phyloP scores from a whole-genome alignment of 148 eudicot genomes.

The Fagopyrum esculentum region DNA sequence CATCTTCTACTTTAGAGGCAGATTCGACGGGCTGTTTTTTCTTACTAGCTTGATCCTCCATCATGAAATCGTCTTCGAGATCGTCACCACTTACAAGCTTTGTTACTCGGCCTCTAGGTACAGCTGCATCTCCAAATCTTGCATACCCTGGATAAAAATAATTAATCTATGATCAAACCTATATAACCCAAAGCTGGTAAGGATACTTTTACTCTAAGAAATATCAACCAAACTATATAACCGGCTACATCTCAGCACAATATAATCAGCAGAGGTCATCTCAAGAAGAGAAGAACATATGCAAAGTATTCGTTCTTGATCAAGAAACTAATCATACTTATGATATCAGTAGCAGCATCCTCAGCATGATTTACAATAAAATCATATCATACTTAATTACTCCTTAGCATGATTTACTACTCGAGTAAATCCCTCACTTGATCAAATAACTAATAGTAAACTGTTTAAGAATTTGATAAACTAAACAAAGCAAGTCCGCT shows the following conservation, averaged over 20 bases:
- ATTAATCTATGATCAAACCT: neutral
- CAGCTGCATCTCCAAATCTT: neutral
- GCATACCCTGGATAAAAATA: neutral
- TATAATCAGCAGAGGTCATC: conserved; percentile 10
- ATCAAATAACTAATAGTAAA: neutral
- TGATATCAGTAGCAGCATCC: neutral
- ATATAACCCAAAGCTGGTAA: neutral
- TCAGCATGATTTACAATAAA: neutral
- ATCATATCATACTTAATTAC: neutral
- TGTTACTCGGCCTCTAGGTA: conserved; percentile 48
- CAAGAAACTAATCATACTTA: neutral
- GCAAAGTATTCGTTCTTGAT: neutral
- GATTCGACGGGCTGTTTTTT: conserved; percentile 15
- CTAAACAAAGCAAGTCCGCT: conserved; percentile 20
- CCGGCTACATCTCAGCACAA: neutral
- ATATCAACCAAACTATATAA: neutral
- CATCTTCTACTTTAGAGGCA: conserved; percentile 16
- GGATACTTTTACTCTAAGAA: neutral
- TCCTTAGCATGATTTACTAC: neutral
- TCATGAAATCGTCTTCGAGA: conserved; percentile 83
- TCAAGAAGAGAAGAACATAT: neutral
- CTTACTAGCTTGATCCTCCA: conserved; percentile 20
- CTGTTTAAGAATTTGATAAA: neutral
- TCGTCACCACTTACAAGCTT: conserved; percentile 86
- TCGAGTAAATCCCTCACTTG: neutral